Conservation (phyloP, 73 alveolate genomes). For the Symbiodinium pilosum region DNA sequence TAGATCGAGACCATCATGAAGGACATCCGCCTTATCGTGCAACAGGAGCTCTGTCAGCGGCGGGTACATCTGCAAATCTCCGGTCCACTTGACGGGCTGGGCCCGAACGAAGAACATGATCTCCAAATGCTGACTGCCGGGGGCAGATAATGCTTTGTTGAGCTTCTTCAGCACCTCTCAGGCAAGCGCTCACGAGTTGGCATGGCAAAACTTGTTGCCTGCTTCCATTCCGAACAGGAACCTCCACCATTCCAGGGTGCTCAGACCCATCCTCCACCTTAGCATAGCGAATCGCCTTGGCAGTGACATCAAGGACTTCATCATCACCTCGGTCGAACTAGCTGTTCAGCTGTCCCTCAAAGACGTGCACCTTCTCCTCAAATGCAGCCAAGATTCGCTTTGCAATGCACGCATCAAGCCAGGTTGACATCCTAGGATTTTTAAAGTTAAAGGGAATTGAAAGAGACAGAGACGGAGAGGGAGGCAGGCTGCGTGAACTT, state of each 20-base stretch:
- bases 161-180: slow-evolving; percentile 30
- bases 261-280: slow-evolving; percentile 43
- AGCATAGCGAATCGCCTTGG: slow-evolving; percentile 54
- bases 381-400: slow-evolving; percentile 13
- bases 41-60: slow-evolving; percentile 13
- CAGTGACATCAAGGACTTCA: slow-evolving; percentile 47
- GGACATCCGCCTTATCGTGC: slow-evolving; percentile 43
- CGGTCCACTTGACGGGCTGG: not conserved
- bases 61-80: slow-evolving; percentile 15
- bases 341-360: not conserved
- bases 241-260: not conserved
- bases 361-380: not conserved
- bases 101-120: not conserved
- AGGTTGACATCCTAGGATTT: not conserved
- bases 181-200: no score
- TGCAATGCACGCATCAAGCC: slow-evolving; percentile 94
- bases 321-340: slow-evolving; percentile 28
- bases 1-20: slow-evolving; percentile 51
- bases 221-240: no score
- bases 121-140: slow-evolving; percentile 39
- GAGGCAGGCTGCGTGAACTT: not conserved
- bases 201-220: no score
- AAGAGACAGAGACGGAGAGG: no score
- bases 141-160: not conserved
- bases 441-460: not conserved